Evolutionary conservation across 768 basidiomycete species (phyloP), one percentile per base, ranked within the genome.

Genomic region (Lentinus brumalis): DNA sequence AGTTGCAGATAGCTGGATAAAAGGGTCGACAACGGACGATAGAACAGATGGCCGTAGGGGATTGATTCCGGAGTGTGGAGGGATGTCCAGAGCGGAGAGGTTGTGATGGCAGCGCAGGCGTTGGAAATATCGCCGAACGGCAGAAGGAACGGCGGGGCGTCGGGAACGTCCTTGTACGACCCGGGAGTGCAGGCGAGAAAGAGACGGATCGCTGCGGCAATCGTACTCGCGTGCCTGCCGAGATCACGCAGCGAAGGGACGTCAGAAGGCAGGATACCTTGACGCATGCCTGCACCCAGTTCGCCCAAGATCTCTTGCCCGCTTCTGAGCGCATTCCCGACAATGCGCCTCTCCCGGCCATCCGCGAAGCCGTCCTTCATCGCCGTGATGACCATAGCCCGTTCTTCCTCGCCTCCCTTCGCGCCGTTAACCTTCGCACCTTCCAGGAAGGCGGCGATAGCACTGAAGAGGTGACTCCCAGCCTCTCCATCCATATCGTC

Each of bases 381-480:
- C 6, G 66, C 57, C 3, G 70, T 68, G 9, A 86, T 53, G 16
- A 71, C 67, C 3, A 31, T n/a, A 12, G 62, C 69, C 56, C 86
- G 82, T 69, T 94, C 92, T 14, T 71, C 72, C 61, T 87, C 84
- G 5, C 94, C 94, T 3, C 81, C 81, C 66, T 77, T 82, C 12
- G 86, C 71, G 0, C 83, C 81, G 67, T 98, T 97, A 18, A 94
- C 78, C 54, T 79, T 81, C 8, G 83, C 80, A 1, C 96, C 94
- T 66, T 92, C 89, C 3, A 92, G 69, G 89, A 91, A 96, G 7
- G 86, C 83, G 1, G 81, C 79, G 69, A 84, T 71, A 16, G 82
- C 76, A 16, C 76, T 76, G 83, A 87, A 86, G 3, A 85, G 65
- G 0, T 71, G 69, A 3, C 70, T 68, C 70, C 79, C 80, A 18